Evolutionary conservation across 2,329 filamentous ascomycete genomes (phyloP), one percentile per base, ranked within the genome.

Genomic region (Blastomyces silverae): DNA sequence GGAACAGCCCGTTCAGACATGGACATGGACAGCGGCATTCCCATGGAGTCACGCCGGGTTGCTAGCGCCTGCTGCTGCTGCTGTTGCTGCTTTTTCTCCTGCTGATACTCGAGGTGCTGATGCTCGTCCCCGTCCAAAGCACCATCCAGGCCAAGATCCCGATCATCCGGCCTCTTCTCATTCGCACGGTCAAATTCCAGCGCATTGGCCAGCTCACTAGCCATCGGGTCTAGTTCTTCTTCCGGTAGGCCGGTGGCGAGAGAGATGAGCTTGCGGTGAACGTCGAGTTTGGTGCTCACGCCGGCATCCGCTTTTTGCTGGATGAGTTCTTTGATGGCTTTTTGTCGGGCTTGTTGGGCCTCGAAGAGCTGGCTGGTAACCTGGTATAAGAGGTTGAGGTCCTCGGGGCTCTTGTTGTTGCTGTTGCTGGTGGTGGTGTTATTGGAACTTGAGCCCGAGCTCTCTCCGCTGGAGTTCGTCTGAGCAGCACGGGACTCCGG

Each of bases 211-310:
- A 81, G 68, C 66, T 81, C 79, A 39, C 74, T 77, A 8, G 78
- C 76, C 78, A 81, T 80, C 2, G 74, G 77, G 64, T 81, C 79
- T 11, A 81, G 71, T 25, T 80, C 78, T 61, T 80, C 78, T 67
- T 81, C 79, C 65, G 77, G 78, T 25, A 81, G 70, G 0, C 79
- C 78, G 0, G 79, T 81, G 15, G 79, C 79, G 58, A 81, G 73
- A 60, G 78, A 74, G 20, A 81, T 79, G 5, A 81, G 73, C 67
- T 77, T 80, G 56, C 79, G 76, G 67, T 80, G 78, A 67, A 80
- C 78, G 62, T 79, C 78, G 25, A 80, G 75, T 64, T 78, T 79
- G 56, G 78, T 79, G 67, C 77, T 77, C 25, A 79, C 77, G 17
- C 79, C 79, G 1, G 79, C 78, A 67, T 80, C 78, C 7, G 75